A percentile compares a stretch with the other conserved stretches of the same genome.
Evolutionary conservation across 129 eudicot species (phyloP).

Genomic region (Deinandra increscens): DNA sequence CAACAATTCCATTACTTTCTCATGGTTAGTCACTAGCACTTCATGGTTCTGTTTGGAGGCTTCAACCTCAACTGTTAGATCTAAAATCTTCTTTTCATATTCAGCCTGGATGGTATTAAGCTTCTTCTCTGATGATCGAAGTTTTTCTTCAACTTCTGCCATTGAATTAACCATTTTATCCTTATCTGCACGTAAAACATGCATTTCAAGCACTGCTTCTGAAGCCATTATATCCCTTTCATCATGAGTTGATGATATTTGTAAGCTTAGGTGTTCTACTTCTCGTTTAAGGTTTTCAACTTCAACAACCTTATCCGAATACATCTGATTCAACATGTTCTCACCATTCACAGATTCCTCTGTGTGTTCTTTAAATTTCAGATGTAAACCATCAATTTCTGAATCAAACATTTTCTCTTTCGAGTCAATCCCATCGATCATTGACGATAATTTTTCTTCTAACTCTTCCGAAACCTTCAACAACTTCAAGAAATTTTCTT

Average conservation of each 20-base stretch:
- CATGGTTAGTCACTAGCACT: slow-evolving; percentile 36
- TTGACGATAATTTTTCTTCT: slow-evolving; percentile 38
- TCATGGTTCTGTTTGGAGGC: slow-evolving; percentile 42
- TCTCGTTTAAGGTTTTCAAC: slow-evolving; percentile 50
- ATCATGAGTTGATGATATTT: slow-evolving; percentile 49
- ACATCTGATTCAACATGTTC: slow-evolving; percentile 41
- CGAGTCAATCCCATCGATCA: slow-evolving; percentile 34
- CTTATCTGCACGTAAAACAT: slow-evolving; percentile 50
- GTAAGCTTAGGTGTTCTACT: slow-evolving; percentile 44
- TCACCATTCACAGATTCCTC: slow-evolving; percentile 37
- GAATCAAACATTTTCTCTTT: slow-evolving; percentile 46
- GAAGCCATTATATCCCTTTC: slow-evolving; percentile 44
- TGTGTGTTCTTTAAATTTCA: slow-evolving; percentile 32
- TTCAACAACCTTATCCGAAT: slow-evolving; percentile 45
- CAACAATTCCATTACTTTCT: slow-evolving; percentile 36
- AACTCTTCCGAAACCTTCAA: slow-evolving; percentile 40
- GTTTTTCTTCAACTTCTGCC: slow-evolving; percentile 40
- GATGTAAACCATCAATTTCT: slow-evolving; percentile 42
- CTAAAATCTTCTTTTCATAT: slow-evolving; percentile 31
- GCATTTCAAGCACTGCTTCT: slow-evolving; percentile 51
- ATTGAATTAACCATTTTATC: slow-evolving; percentile 37
- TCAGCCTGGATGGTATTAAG: slow-evolving; percentile 30
- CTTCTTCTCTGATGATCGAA: slow-evolving; percentile 37
- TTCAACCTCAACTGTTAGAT: slow-evolving; percentile 32
- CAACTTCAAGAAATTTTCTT: slow-evolving; percentile 36